A percentile compares a stretch with the other conserved stretches of the same genome.
Conservation (phyloP, 179 eudicot species). For the Actinidia chinensis region DNA sequence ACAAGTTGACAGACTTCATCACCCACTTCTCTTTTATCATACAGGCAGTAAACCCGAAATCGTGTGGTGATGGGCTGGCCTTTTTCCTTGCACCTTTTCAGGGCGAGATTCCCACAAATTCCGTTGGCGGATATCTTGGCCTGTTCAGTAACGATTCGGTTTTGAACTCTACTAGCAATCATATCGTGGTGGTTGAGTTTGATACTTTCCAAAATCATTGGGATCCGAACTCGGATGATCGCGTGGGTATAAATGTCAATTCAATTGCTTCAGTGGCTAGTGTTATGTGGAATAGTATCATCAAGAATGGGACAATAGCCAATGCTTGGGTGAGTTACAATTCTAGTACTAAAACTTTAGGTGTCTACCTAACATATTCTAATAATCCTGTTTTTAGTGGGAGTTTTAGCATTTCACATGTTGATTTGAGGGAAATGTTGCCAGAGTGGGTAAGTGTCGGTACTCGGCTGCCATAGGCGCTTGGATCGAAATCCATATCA, state of each 20-base stretch:
- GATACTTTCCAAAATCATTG: conserved; percentile 24
- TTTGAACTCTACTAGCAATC: background rate
- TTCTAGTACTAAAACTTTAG: conserved; percentile 34
- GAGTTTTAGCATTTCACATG: conserved; percentile 28
- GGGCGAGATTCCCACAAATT: conserved; percentile 27
- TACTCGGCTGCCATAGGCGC: conserved; percentile 43
- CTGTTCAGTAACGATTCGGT: conserved; percentile 20
- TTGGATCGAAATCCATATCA: conserved; percentile 33
- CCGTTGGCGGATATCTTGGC: conserved; percentile 42
- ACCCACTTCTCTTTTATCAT: conserved; percentile 45
- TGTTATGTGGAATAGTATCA: conserved; percentile 23
- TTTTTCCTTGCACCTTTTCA: conserved; percentile 38
- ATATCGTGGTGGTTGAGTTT: conserved; percentile 54
- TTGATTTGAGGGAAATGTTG: conserved; percentile 35
- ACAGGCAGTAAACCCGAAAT: background rate
- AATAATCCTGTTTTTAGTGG: conserved; percentile 28
- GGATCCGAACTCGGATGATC: conserved; percentile 36
- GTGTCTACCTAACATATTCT: conserved; percentile 42
- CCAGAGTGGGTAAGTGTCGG: conserved; percentile 45
- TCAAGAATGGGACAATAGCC: conserved; percentile 27
- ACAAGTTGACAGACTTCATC: conserved; percentile 38
- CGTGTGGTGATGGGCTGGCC: conserved; percentile 44
- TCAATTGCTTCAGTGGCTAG: conserved; percentile 31
- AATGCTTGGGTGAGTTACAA: conserved; percentile 54
- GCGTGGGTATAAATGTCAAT: conserved; percentile 50